Base-by-base conservation (phyloP, 176 grass and related monocot species). In the Paspalum vaginatum region DNA sequence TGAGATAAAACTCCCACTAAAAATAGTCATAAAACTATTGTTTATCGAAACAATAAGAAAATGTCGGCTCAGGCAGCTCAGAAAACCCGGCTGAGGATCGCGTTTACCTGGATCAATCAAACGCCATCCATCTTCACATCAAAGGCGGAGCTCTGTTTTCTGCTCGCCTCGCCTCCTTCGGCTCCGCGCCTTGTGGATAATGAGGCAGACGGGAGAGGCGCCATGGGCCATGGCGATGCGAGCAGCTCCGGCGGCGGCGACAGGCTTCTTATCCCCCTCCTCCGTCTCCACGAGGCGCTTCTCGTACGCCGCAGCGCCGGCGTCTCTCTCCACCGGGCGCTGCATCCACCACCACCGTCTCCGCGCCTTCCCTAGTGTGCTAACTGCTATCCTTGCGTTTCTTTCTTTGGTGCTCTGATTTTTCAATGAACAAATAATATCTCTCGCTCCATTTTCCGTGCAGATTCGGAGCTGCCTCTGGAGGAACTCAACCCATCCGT, bases 401-500 rank as follows among this genome's bases (percentile, higher is more conserved):
- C 1, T 20, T 32, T 8, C 2, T 49, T 20, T 11, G 2, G 16
- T n/a, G 45, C 15, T 22, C 11, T n/a, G 11, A 79, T 85, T 42
- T 22, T 5, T 5, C 24, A 10, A 10, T 47, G 65, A 11, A 14
- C 22, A 43, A 12, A 43, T n/a, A 44, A 9, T 6, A 18, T 83
- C 42, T 6, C 44, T 10, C 4, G 18, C 10, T 21, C 11, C 10
- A 40, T 80, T 53, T 17, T 8, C 42, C 4, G 38, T 40, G 64
- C 78, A 81, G 78, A 6, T 44, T 70, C 65, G 2, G 78, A 81
- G 20, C 8, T 70, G 43, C 69, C 77, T 32, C 40, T 75, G 4
- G 69, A 80, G 84, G 77, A 86, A 21, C 76, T 80, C 68, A 79
- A 80, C 61, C 84, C 84, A 14, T 80, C 84, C 68, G 77, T 86